phyloP scores from a whole-genome alignment of 2,329 filamentous ascomycete species.

The Sarocladium strictum region DNA sequence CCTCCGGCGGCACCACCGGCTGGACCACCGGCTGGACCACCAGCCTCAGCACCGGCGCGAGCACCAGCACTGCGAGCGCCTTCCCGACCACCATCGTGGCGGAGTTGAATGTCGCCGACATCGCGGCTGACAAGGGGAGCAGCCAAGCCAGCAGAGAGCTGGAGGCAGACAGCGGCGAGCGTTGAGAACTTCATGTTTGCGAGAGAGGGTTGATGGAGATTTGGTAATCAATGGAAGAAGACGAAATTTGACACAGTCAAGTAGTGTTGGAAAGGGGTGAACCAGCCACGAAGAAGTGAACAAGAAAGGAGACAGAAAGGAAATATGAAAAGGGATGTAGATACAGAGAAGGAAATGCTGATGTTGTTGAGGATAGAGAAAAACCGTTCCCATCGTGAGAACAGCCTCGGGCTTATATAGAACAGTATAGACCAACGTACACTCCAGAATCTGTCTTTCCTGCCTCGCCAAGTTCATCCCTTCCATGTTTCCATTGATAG shows the following conservation, averaged over 20 bases:
- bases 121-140: background rate
- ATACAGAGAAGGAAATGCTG: slow-evolving; percentile 5
- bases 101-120: background rate
- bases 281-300: slow-evolving; percentile 9
- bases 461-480: background rate
- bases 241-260: slow-evolving; percentile 6
- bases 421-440: background rate
- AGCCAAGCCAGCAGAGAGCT: slow-evolving; percentile 7
- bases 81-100: background rate
- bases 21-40: background rate
- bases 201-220: background rate
- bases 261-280: background rate
- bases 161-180: background rate
- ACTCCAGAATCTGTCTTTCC: background rate
- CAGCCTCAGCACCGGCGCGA: background rate
- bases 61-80: slow-evolving; percentile 3
- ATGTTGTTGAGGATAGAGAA: background rate
- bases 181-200: slow-evolving; percentile 9
- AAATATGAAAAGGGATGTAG: slow-evolving; percentile 3
- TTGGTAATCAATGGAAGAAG: background rate
- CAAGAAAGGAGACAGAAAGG: slow-evolving; percentile 1
- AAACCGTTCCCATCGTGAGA: background rate
- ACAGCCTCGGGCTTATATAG: background rate
- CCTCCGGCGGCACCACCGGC: background rate
- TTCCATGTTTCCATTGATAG: background rate